These are phyloP conservation scores for Chlorociboria aeruginascens DNA, from an alignment of 495 filamentous ascomycete species.

Conservation along the genomic window DNA sequence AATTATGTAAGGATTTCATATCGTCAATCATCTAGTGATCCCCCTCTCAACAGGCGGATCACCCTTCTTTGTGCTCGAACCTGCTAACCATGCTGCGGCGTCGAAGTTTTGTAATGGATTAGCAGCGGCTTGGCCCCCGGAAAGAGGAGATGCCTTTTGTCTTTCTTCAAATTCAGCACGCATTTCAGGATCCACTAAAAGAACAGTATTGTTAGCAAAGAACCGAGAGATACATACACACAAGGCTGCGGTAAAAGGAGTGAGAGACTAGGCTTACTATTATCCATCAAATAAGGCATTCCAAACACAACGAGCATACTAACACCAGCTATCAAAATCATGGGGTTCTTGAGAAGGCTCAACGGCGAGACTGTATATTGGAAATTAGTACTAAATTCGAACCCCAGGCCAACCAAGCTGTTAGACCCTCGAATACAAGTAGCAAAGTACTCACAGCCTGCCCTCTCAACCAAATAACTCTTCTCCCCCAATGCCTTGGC, in stretches of 20 bases:
- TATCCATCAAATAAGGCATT: slow-evolving; percentile 89
- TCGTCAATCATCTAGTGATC: slow-evolving; percentile 18
- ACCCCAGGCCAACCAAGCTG: too few relatives aligned
- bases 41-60: slow-evolving; percentile 19
- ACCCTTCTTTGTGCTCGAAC: slow-evolving; percentile 15
- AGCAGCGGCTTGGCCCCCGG: slow-evolving; percentile 24
- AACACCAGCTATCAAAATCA: slow-evolving; percentile 82
- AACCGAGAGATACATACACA: background rate
- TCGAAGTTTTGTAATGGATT: slow-evolving; percentile 65
- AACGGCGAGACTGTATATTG: slow-evolving; percentile 40
- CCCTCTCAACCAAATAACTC: slow-evolving; percentile 61
- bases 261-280: slow-evolving; percentile 49
- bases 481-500: slow-evolving; percentile 47
- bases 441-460: slow-evolving; percentile 49
- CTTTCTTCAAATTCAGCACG: slow-evolving; percentile 84
- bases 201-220: background rate
- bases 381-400: background rate
- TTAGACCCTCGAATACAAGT: too few relatives aligned
- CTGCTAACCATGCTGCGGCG: slow-evolving; percentile 74
- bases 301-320: slow-evolving; percentile 72
- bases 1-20: slow-evolving; percentile 14
- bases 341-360: slow-evolving; percentile 77
- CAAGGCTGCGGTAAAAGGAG: background rate
- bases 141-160: slow-evolving; percentile 58
- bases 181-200: slow-evolving; percentile 86